A percentile compares a stretch with the other conserved stretches of the same genome.
These are phyloP conservation scores for Fusarium papillatum DNA, from an alignment of 2,329 filamentous ascomycete species.

Conservation along the genomic window DNA sequence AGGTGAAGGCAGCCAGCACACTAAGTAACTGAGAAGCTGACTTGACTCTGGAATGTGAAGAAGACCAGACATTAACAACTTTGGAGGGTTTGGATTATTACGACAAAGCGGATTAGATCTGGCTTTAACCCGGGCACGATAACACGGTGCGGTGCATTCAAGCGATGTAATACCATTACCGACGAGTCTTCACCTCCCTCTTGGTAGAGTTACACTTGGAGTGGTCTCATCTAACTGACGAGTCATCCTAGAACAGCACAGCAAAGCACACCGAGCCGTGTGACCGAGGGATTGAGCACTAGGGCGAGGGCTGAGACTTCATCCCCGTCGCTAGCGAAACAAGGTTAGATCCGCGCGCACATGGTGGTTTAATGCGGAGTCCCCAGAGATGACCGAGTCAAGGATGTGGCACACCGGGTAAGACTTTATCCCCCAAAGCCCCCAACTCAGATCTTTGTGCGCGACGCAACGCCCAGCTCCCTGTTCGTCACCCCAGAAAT, in stretches of 20 bases:
- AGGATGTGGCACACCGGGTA: constrained; percentile 28
- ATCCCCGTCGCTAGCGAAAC: constrained; percentile 35
- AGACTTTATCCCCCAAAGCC: constrained; percentile 37
- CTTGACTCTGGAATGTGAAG: neutral
- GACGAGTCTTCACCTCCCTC: neutral
- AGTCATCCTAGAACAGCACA: constrained; percentile 4
- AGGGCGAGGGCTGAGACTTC: constrained; percentile 32
- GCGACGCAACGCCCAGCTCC: constrained; percentile 1
- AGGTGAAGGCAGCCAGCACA: neutral
- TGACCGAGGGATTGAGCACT: constrained; percentile 9
- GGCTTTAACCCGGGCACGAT: neutral
- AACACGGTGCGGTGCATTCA: neutral
- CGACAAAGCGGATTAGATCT: neutral
- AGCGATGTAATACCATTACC: neutral
- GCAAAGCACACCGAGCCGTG: constrained; percentile 9
- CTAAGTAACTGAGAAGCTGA: neutral
- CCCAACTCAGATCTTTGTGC: neutral
- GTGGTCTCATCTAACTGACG: neutral
- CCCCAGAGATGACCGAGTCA: constrained; percentile 16
- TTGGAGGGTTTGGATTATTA: neutral
- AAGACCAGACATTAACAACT: neutral
- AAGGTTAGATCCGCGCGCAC: constrained; percentile 37
- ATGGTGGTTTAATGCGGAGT: constrained; percentile 28
- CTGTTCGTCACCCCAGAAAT: constrained; percentile 9
- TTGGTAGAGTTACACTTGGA: neutral